phyloP scores from a whole-genome alignment of 805 yeast species.

The Saccharomycopsis capsularis region DNA sequence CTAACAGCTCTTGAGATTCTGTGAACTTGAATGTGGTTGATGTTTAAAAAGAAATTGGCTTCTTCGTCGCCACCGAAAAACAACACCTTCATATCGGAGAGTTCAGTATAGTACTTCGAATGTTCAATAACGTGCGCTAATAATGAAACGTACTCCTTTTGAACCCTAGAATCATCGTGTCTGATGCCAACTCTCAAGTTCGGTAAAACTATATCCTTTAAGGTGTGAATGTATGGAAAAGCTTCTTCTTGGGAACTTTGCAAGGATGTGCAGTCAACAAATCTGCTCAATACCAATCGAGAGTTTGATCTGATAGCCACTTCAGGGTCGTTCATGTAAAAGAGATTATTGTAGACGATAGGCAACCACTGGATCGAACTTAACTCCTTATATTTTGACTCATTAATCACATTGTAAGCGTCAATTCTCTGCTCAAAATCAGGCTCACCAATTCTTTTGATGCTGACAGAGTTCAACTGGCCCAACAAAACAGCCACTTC shows the following conservation, averaged over 20 bases:
- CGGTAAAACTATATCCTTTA: constrained; percentile 56
- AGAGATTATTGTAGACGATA: constrained; percentile 58
- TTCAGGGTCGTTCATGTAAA: constrained; percentile 72
- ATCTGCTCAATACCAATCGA: constrained; percentile 52
- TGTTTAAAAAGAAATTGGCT: constrained; percentile 69
- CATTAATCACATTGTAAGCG: constrained; percentile 42
- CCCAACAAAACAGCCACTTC: constrained; percentile 46
- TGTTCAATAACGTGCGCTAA: constrained; percentile 55
- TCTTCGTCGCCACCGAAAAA: constrained; percentile 68
- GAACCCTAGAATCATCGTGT: constrained; percentile 39
- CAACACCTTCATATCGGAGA: constrained; percentile 61
- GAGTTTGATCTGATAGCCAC: constrained; percentile 76
- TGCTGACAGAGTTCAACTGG: constrained; percentile 66
- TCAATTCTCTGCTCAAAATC: constrained; percentile 71
- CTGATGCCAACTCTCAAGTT: constrained; percentile 61
- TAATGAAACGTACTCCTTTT: constrained; percentile 63
- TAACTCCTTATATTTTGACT: constrained; percentile 38
- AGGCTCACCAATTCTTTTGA: constrained; percentile 56
- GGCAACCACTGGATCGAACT: constrained; percentile 71
- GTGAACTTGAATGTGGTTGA: constrained; percentile 77
- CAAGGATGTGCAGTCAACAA: constrained; percentile 48
- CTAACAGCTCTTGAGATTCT: constrained; percentile 81
- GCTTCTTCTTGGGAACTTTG: constrained; percentile 27
- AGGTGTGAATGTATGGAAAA: constrained; percentile 31
- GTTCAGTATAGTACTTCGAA: constrained; percentile 37